Evolutionary conservation across 441 rosid species (phyloP).

Genomic region (Sinapis alba): DNA sequence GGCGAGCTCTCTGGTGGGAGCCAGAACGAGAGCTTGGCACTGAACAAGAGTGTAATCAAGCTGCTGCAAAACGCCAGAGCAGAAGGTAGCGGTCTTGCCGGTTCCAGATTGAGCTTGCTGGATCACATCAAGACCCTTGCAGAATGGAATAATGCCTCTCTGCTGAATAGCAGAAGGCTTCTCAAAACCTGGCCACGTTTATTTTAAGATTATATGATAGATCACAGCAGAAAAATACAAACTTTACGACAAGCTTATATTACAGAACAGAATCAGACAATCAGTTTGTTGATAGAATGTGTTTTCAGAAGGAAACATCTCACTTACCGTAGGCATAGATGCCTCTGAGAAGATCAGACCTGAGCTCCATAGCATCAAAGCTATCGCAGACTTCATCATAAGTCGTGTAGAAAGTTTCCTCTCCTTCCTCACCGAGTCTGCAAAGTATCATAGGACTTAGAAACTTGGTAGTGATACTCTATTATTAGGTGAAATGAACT

Average conservation of each 20-base stretch:
- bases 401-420: slow-evolving; percentile 51
- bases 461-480: background rate
- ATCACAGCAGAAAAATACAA: too few species aligned
- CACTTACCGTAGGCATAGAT: slow-evolving; percentile 22
- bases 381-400: slow-evolving; percentile 60
- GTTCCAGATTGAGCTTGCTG: slow-evolving; percentile 78
- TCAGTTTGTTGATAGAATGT: too few species aligned
- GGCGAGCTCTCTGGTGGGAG: slow-evolving; percentile 71
- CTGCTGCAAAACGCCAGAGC: slow-evolving; percentile 69
- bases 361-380: slow-evolving; percentile 61
- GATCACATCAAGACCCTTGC: slow-evolving; percentile 70
- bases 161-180: slow-evolving; percentile 78
- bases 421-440: slow-evolving; percentile 48
- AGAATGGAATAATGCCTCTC: slow-evolving; percentile 67
- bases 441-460: background rate
- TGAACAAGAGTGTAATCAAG: slow-evolving; percentile 52
- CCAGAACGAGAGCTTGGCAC: slow-evolving; percentile 68
- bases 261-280: too few species aligned
- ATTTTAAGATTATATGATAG: too few species aligned
- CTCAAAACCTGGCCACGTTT: slow-evolving; percentile 49
- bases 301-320: too few species aligned
- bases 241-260: too few species aligned
- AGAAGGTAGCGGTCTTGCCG: slow-evolving; percentile 71
- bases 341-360: slow-evolving; percentile 62
- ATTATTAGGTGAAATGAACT: slow-evolving; percentile 15